Evolutionary conservation across 1,284 basidiomycete genomes (phyloP), one percentile per base, ranked within the genome.

Genomic region (Agroathelia rolfsii): DNA sequence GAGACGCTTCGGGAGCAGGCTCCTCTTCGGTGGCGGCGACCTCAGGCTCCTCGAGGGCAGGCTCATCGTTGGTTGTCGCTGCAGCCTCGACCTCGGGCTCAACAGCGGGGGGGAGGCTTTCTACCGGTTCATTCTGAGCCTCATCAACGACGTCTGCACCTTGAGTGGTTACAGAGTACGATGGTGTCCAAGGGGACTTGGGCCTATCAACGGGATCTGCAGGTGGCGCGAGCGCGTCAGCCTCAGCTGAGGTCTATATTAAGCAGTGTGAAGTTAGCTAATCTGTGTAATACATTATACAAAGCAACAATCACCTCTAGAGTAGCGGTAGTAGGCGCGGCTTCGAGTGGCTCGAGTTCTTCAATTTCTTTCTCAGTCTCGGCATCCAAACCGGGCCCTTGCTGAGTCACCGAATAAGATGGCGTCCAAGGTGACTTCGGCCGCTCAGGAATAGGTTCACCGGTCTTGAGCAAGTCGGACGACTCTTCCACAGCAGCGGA

Each of bases 121-220:
- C n/a, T n/a, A n/a, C 31, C 44, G 42, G 32, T n/a, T 52, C 48
- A 24, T 50, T 47, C 30, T 51, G 50, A 6, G 47, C 28, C 14
- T 5, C 15, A 27, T 48, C 42, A 15, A 39, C 41, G 6, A 41
- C 27, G 26, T 48, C 51, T 22, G 56, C 52, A 12, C 60, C 61
- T 40, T 60, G 58, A 3, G 41, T 46, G 2, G 51, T 54, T 17
- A 55, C 55, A 28, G 50, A 52, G 40, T 62, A 60, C 19, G 59
- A 61, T 1, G 52, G 53, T 21, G 58, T 57, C 54, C 56, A 58
- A 14, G 56, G 53, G 9, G 52, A 56, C 37, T 49, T 52, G 2
- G 51, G 50, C 8, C 44, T 44, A 19, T 58, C 51, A 13, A 42
- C 32, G 5, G 17, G 27, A 25, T 34, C 16, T 5, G 14, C 12